A percentile compares a stretch with the other conserved stretches of the same genome.
phyloP scores from a whole-genome alignment of 148 eudicot species.

The Euryodendron excelsum region DNA sequence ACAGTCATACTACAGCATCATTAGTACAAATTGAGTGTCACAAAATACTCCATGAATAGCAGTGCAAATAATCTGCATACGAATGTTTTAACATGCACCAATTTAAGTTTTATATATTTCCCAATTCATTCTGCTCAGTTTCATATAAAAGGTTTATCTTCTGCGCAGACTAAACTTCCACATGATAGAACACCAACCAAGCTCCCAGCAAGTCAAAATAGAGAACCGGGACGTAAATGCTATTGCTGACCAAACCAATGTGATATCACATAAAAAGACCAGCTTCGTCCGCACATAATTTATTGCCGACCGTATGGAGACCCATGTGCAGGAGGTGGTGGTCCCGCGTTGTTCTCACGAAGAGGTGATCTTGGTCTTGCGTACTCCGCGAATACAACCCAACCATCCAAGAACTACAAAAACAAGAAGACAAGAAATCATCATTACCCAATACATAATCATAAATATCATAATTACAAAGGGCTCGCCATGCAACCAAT shows the following conservation, averaged over 20 bases:
- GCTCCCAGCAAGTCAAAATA: background rate
- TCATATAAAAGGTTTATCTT: too few relatives aligned
- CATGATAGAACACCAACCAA: too few relatives aligned
- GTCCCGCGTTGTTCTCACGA: slow-evolving; percentile 24
- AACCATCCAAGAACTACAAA: slow-evolving; percentile 75
- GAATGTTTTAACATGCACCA: too few relatives aligned
- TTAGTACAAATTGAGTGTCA: too few relatives aligned
- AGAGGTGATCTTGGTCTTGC: slow-evolving; percentile 51
- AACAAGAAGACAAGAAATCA: background rate
- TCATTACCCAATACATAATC: background rate
- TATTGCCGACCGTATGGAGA: slow-evolving; percentile 9
- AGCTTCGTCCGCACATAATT: background rate
- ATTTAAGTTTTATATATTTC: too few relatives aligned
- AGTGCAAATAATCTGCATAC: too few relatives aligned
- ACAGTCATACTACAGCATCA: too few relatives aligned
- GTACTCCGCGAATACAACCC: slow-evolving; percentile 82
- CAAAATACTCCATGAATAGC: too few relatives aligned
- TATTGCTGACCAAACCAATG: background rate
- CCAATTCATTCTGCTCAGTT: too few relatives aligned
- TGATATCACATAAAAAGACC: background rate
- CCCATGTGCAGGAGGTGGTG: background rate
- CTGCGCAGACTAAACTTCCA: too few relatives aligned
- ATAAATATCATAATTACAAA: background rate
- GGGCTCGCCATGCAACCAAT: too few relatives aligned
- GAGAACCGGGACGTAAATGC: background rate